Conservation (phyloP, 108 stramenopile species). For the Nitzschia palea region DNA sequence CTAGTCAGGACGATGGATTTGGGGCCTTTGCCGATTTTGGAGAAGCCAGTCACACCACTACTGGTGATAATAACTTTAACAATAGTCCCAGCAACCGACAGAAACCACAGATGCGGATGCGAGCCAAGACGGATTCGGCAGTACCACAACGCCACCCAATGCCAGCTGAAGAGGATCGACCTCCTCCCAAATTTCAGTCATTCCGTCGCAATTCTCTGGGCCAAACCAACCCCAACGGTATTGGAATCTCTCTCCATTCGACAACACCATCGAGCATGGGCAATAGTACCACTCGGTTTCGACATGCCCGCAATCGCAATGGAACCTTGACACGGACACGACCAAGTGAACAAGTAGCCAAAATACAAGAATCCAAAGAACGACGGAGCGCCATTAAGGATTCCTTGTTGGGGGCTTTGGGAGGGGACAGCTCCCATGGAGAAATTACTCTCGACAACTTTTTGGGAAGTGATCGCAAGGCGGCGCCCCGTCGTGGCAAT, state of each 20-base stretch:
- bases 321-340: background rate
- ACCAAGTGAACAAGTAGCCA: conserved; percentile 10
- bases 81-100: background rate
- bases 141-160: too few species aligned
- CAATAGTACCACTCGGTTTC: background rate
- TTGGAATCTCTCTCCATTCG: background rate
- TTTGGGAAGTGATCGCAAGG: background rate
- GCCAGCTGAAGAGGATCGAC: too few species aligned
- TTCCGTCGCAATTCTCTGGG: conserved; percentile 7
- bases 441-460: conserved; percentile 3
- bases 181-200: too few species aligned
- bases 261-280: background rate
- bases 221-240: background rate
- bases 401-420: conserved; percentile 19
- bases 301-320: background rate
- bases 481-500: background rate
- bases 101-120: too few species aligned
- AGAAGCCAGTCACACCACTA: too few species aligned
- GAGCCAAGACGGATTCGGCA: too few species aligned
- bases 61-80: too few species aligned
- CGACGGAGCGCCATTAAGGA: conserved; percentile 20
- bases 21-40: conserved; percentile 12
- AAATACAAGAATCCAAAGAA: conserved; percentile 7
- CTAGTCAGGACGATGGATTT: background rate
- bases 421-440: background rate